These are phyloP conservation scores for Amauroascus niger DNA, from an alignment of 2,329 filamentous ascomycete species.

Conservation along the genomic window DNA sequence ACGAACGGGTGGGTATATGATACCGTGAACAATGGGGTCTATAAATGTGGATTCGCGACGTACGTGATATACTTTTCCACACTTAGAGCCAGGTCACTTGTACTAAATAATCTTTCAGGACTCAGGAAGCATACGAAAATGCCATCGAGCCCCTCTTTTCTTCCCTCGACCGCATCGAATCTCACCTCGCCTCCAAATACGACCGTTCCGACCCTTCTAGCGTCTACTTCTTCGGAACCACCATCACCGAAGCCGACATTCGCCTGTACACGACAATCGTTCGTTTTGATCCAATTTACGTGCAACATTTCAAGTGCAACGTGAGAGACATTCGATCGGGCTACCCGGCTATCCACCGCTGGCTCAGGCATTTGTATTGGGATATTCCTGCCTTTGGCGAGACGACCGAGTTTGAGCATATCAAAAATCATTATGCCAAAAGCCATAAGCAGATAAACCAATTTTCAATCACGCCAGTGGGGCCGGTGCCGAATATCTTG, in stretches of 20 bases:
- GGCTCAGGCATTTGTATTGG: constrained; percentile 82
- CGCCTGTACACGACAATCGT: constrained; percentile 64
- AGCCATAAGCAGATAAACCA: constrained; percentile 57
- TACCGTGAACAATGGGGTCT: constrained; percentile 45
- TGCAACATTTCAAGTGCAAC: constrained; percentile 77
- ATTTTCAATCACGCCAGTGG: constrained; percentile 68
- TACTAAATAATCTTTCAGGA: constrained; percentile 27
- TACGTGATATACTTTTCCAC: constrained; percentile 7
- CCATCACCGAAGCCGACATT: constrained; percentile 73
- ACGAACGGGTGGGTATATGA: constrained; percentile 73
- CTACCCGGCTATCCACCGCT: constrained; percentile 70
- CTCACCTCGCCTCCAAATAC: constrained; percentile 47
- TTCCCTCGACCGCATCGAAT: constrained; percentile 66
- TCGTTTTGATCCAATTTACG: constrained; percentile 67
- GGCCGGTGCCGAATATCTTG: constrained; percentile 74
- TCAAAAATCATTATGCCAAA: constrained; percentile 70
- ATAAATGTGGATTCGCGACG: constrained; percentile 67
- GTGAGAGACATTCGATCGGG: constrained; percentile 72
- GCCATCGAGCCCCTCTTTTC: constrained; percentile 64
- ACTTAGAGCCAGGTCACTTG: neutral
- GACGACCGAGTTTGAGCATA: constrained; percentile 88
- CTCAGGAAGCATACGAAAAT: constrained; percentile 70
- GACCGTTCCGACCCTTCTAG: constrained; percentile 22
- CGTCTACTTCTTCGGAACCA: constrained; percentile 65
- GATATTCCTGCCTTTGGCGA: constrained; percentile 64